Evolutionary conservation across 805 yeast species (phyloP), one percentile per base, ranked within the genome.

Genomic region (Priceomyces carsonii): DNA sequence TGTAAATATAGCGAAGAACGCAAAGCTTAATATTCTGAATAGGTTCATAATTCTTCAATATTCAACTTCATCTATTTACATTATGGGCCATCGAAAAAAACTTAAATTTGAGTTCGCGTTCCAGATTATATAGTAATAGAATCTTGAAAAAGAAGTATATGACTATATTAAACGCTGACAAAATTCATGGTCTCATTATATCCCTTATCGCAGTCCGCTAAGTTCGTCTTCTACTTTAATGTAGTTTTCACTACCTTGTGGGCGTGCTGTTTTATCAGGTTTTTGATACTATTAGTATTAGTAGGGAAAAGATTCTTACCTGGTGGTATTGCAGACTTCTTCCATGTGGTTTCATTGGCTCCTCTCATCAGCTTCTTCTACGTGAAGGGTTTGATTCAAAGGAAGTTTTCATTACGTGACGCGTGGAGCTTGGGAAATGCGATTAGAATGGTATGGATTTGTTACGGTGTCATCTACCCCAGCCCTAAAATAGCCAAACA

Each of bases 261-360:
- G 80, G 47, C 65, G 6, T 64, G 76, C 40, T 73, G 77, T 40
- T 61, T 57, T 34, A 47, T 66, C 2, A 56, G 91, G 30, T 67
- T 80, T 42, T 36, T 69, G 9, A 57, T 80, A 1, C 58, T 83
- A 19, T 59, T 77, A 29, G 85, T 86, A 1, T 57, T 83, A 17
- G 86, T 80, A n/a, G 85, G 87, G 0, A 57, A 78, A 20, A 66
- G 65, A 43, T 82, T 80, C 44, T 55, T 82, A 14, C 84, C 88
- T 1, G 87, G 82, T 5, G 89, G 87, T 0, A 77, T 83, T 8
- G 85, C 85, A 29, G 84, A 77, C 44, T 82, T 80, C 57, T 74
- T 79, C 46, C 73, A 67, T 30, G 59, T 59, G 8, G 66, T 68
- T 18, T 44, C 72, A 2, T 38, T 62, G 13, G 39, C 59, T 6